Evolutionary conservation across 805 yeast genomes (phyloP).

Genomic region (Groenewaldozyma tartarivorans): DNA sequence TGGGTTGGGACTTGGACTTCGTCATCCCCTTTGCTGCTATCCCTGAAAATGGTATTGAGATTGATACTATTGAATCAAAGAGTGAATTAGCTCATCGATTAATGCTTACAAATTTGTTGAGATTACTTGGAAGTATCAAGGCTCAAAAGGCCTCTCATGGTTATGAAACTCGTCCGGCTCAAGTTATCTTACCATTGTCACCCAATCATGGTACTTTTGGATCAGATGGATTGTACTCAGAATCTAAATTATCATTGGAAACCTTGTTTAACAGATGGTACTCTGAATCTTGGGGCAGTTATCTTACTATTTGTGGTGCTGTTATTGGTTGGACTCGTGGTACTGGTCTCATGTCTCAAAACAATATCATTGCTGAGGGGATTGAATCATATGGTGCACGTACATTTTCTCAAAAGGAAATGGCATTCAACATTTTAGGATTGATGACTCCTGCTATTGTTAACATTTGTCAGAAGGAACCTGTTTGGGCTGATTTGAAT

Average conservation of each 20-base stretch:
- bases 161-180: conserved; percentile 94
- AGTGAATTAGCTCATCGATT: conserved; percentile 98
- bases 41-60: conserved; percentile 96
- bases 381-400: conserved; percentile 93
- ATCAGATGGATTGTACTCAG: conserved; percentile 96
- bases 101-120: conserved; percentile 90
- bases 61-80: conserved; percentile 85
- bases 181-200: conserved; percentile 89
- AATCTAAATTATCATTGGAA: conserved; percentile 90
- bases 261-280: conserved; percentile 98
- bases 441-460: conserved; percentile 79
- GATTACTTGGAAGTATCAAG: conserved; percentile 88
- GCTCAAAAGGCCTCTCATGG: conserved; percentile 66
- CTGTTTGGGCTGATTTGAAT: conserved; percentile 95
- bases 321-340: conserved; percentile 99
- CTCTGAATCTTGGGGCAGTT: conserved; percentile 93
- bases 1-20: conserved; percentile 96
- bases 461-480: conserved; percentile 81
- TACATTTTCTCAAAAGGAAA: conserved; percentile 96
- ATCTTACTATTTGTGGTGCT: conserved; percentile 95
- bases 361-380: conserved; percentile 96
- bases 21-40: conserved; percentile 98
- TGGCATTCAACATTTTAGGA: conserved; percentile 98
- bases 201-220: conserved; percentile 99
- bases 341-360: conserved; percentile 96